Conservation (phyloP, 306 rosid genomes). For the Sicyos baderoa region DNA sequence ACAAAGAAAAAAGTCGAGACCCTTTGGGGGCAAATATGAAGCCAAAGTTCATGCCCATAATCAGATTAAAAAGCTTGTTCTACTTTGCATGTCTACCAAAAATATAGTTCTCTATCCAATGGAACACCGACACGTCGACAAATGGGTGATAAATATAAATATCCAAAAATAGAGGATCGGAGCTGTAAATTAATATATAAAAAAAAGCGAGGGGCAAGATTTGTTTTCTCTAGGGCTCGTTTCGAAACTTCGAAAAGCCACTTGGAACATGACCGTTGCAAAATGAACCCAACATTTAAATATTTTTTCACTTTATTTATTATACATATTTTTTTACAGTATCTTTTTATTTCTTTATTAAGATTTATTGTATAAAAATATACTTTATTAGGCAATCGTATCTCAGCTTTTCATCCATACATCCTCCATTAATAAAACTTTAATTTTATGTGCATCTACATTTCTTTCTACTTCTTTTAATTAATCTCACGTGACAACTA, state of each 20-base stretch:
- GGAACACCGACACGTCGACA: no score
- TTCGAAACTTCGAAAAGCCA: slow-evolving; percentile 6
- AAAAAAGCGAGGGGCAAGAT: neutral
- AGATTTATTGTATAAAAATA: no score
- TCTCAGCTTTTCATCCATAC: neutral
- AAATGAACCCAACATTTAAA: neutral
- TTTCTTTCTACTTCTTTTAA: no score
- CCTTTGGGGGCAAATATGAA: no score
- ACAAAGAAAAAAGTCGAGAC: no score
- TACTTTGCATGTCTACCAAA: no score
- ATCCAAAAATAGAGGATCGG: neutral
- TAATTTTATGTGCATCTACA: neutral
- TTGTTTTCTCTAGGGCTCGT: neutral
- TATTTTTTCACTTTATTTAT: neutral
- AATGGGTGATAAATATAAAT: neutral
- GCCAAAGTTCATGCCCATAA: no score
- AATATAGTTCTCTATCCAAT: no score
- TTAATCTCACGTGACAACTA: no score
- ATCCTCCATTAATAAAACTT: neutral
- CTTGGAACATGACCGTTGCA: neutral
- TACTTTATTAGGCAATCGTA: neutral
- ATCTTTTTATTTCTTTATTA: neutral
- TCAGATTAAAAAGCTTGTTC: no score
- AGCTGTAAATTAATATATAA: neutral
- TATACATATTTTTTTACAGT: no score